Evolutionary conservation across 257 asterid species (phyloP).

Genomic region (Phtheirospermum japonicum): DNA sequence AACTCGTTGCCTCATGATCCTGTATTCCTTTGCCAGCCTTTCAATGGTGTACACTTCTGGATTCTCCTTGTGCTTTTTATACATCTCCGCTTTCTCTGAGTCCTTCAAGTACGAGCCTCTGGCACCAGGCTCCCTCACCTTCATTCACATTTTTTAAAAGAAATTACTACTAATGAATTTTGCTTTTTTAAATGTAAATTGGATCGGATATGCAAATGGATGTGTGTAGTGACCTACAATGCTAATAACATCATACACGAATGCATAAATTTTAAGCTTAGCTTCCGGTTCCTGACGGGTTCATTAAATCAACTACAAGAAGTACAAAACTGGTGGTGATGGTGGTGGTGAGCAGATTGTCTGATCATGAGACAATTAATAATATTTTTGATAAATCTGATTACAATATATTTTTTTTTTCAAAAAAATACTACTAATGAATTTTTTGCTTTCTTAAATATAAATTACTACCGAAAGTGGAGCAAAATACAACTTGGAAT

Average conservation of each 20-base stretch:
- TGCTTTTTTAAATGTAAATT: slow-evolving; percentile 8
- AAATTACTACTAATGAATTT: not conserved
- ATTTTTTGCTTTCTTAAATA: slow-evolving; percentile 13
- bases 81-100: slow-evolving; percentile 86
- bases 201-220: too few relatives aligned
- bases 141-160: slow-evolving; percentile 26
- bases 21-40: slow-evolving; percentile 83
- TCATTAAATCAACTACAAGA: too few relatives aligned
- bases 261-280: too few relatives aligned
- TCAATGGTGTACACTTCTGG: slow-evolving; percentile 84
- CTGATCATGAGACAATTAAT: too few relatives aligned
- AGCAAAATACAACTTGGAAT: not conserved
- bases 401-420: too few relatives aligned
- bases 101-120: slow-evolving; percentile 83
- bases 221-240: too few relatives aligned
- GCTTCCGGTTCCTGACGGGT: too few relatives aligned
- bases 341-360: too few relatives aligned
- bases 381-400: too few relatives aligned
- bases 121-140: slow-evolving; percentile 94
- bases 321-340: too few relatives aligned
- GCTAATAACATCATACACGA: too few relatives aligned
- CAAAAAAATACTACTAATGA: too few relatives aligned
- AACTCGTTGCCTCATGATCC: slow-evolving; percentile 96
- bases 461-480: not conserved
- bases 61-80: slow-evolving; percentile 81